Percentiles rank a stretch among this genome's conserved stretches.
Evolutionary conservation across 1,139 yeast genomes (phyloP).

Genomic region (Pichia norvegensis): DNA sequence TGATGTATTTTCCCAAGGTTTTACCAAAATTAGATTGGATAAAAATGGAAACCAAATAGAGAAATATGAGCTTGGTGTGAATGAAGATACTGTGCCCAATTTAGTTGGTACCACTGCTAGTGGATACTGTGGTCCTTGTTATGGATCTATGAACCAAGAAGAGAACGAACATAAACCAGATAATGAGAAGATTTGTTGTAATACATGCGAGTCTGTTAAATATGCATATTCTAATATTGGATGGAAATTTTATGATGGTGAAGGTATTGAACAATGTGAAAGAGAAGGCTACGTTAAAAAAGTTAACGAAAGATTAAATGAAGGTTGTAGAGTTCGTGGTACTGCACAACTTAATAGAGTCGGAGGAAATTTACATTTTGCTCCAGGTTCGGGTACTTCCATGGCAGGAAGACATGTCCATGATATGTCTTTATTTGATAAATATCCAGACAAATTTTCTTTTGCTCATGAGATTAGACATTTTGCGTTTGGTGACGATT

Average conservation of each 20-base stretch:
- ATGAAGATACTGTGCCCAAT: constrained; percentile 21
- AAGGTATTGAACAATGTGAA: constrained; percentile 82
- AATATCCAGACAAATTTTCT: constrained; percentile 46
- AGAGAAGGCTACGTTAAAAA: constrained; percentile 69
- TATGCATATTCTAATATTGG: constrained; percentile 66
- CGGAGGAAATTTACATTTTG: constrained; percentile 87
- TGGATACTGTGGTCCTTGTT: constrained; percentile 78
- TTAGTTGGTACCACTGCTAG: constrained; percentile 17
- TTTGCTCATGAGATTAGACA: constrained; percentile 74
- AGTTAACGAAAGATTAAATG: constrained; percentile 52
- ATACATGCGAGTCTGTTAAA: constrained; percentile 74
- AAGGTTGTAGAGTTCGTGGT: constrained; percentile 87
- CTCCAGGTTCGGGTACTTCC: constrained; percentile 75
- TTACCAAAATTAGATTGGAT: constrained; percentile 59
- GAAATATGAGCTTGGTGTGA: constrained; percentile 28
- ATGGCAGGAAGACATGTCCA: constrained; percentile 61
- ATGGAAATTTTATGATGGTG: constrained; percentile 91
- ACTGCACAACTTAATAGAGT: constrained; percentile 74
- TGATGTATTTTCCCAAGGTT: constrained; percentile 64
- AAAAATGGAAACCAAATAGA: constrained; percentile 36
- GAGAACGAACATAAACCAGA: constrained; percentile 36
- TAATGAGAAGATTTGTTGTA: constrained; percentile 57
- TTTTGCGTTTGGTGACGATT: constrained; percentile 72
- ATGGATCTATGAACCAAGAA: constrained; percentile 69
- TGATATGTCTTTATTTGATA: constrained; percentile 66